Conservation (phyloP, 495 filamentous ascomycete genomes). For the Neurospora sp. region DNA sequence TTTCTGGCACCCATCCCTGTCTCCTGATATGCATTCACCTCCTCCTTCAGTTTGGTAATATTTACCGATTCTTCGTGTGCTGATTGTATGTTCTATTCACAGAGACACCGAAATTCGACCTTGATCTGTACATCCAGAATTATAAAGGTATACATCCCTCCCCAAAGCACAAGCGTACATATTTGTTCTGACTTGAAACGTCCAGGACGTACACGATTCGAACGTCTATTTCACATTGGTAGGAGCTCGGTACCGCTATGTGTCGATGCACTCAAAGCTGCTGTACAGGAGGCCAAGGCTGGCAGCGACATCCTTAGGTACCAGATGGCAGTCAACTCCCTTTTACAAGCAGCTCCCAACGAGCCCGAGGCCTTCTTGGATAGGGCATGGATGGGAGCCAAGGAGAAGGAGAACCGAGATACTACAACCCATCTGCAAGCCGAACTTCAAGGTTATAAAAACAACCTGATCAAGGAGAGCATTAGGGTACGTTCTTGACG, state of each 20-base stretch:
- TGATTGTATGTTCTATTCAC: neutral
- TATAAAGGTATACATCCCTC: conserved; percentile 56
- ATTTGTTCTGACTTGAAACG: neutral
- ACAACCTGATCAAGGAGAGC: conserved; percentile 95
- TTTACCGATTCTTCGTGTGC: neutral
- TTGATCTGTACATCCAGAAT: conserved; percentile 85
- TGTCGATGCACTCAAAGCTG: conserved; percentile 70
- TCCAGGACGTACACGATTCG: conserved; percentile 60
- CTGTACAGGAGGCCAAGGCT: conserved; percentile 63
- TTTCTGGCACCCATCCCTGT: neutral
- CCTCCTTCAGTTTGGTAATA: neutral
- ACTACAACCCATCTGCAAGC: conserved; percentile 65
- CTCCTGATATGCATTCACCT: neutral
- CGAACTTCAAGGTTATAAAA: conserved; percentile 89
- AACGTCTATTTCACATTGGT: conserved; percentile 75
- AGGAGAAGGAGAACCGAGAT: conserved; percentile 48
- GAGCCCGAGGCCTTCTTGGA: conserved; percentile 62
- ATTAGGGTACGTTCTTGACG: conserved; percentile 56
- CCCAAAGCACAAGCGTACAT: neutral
- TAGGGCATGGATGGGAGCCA: conserved; percentile 55
- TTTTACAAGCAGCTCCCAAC: conserved; percentile 50
- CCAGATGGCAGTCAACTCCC: conserved; percentile 51
- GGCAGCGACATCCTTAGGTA: conserved; percentile 69
- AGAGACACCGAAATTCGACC: conserved; percentile 85
- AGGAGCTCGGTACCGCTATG: conserved; percentile 64